Conservation (phyloP, 1,284 basidiomycete genomes). For the Ceratobasidium sp. region DNA sequence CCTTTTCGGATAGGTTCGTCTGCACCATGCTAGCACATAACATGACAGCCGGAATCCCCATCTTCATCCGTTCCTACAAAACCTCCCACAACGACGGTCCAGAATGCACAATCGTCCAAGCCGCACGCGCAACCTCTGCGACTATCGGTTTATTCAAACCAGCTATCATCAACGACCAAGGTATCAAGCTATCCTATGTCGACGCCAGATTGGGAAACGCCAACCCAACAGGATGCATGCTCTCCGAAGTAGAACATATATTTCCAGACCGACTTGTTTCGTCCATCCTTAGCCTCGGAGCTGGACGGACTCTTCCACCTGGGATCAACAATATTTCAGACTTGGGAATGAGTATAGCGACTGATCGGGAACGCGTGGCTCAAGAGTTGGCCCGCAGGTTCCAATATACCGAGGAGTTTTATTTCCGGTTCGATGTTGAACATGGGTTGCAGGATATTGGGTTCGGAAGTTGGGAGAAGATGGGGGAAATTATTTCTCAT, state of each 20-base stretch:
- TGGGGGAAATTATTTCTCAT: background rate
- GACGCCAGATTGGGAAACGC: slow-evolving; percentile 5
- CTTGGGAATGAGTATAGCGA: background rate
- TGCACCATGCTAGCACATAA: slow-evolving; percentile 18
- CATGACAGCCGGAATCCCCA: slow-evolving; percentile 8
- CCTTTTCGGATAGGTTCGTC: background rate
- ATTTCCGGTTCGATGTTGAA: slow-evolving; percentile 19
- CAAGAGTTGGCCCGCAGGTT: slow-evolving; percentile 2
- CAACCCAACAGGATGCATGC: slow-evolving; percentile 16
- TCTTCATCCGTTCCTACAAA: slow-evolving; percentile 16
- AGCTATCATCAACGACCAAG: background rate
- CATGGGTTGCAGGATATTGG: slow-evolving; percentile 10
- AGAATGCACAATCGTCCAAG: slow-evolving; percentile 5
- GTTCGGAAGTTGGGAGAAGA: background rate
- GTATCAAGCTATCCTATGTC: background rate
- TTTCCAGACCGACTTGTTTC: background rate
- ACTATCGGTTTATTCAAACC: slow-evolving; percentile 13
- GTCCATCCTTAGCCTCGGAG: slow-evolving; percentile 5
- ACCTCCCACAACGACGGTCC: slow-evolving; percentile 7
- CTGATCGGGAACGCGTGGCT: slow-evolving; percentile 5
- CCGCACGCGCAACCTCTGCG: slow-evolving; percentile 6
- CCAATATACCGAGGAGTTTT: slow-evolving; percentile 2
- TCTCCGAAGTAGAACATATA: background rate
- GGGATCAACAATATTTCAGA: background rate
- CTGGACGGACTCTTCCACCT: background rate